Percentiles rank a stretch among this genome's conserved stretches.
Conservation (phyloP, 1,139 yeast species). For the Barnettozyma hawaiiensis region DNA sequence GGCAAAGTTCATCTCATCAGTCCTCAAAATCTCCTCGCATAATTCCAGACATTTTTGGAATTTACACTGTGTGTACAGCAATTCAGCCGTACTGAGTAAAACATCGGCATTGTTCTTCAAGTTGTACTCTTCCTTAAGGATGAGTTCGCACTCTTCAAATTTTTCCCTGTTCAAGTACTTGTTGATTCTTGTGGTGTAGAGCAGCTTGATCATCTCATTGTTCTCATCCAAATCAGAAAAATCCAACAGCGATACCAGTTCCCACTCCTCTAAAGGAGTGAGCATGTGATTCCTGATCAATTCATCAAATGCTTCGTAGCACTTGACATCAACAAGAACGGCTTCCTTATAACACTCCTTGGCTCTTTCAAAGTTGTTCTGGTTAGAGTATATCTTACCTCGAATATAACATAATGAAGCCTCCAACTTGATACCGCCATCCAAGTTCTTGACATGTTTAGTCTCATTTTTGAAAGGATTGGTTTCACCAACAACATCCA, state of each 20-base stretch:
- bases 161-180: slow-evolving; percentile 60
- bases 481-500: slow-evolving; percentile 77
- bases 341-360: slow-evolving; percentile 89
- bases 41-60: slow-evolving; percentile 70
- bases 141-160: slow-evolving; percentile 60
- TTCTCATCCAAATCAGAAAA: slow-evolving; percentile 76
- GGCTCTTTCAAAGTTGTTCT: slow-evolving; percentile 81
- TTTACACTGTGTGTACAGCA: slow-evolving; percentile 69
- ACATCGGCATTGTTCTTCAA: slow-evolving; percentile 67
- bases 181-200: slow-evolving; percentile 73
- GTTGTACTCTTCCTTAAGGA: slow-evolving; percentile 66
- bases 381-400: slow-evolving; percentile 79
- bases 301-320: slow-evolving; percentile 89
- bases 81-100: slow-evolving; percentile 63
- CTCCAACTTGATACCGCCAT: slow-evolving; percentile 80
- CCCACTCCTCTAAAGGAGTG: slow-evolving; percentile 88
- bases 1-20: slow-evolving; percentile 69
- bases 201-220: slow-evolving; percentile 67
- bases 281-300: slow-evolving; percentile 67
- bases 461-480: slow-evolving; percentile 54
- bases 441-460: slow-evolving; percentile 42
- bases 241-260: slow-evolving; percentile 57
- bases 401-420: slow-evolving; percentile 83
- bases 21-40: slow-evolving; percentile 59
- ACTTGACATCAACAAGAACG: slow-evolving; percentile 78